Evolutionary conservation across 768 basidiomycete genomes (phyloP), one percentile per base, ranked within the genome.

Genomic region (Tulasnella sp.): DNA sequence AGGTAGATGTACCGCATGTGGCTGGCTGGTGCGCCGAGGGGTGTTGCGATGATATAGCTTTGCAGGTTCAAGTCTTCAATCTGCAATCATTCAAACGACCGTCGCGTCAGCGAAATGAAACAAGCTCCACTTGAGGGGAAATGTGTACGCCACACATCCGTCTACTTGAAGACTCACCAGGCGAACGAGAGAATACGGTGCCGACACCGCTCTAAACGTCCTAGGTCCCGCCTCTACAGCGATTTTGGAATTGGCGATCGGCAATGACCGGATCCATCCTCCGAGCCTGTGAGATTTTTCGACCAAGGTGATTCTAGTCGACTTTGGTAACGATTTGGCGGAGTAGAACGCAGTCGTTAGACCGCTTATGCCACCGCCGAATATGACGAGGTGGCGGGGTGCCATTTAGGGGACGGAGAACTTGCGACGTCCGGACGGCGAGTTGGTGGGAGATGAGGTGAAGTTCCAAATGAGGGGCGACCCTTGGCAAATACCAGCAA

Each of bases 171-270:
- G 8, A 64, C 63, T 7, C 32, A 64, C 63, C 63, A 64, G 29
- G 2, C 37, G 63, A 34, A 34, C 7, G 14, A 64, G 34, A 19
- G 63, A 47, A 47, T 47, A 34, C 37, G 63, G 63, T 17, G 32
- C 63, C 32, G 63, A 39, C 63, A 39, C 19, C 63, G 32, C 32
- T 64, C 95, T 81, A 36, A 99, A 81, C 17, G 92, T 95, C 44
- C 95, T 83, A 32, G 96, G 95, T 1, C 96, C 96, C 29, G 86
- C 84, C 81, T 99, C 96, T 5, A 98, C 81, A 3, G 92, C 77
- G 11, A 94, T 83, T 4, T 42, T 39, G 76, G 70, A 4, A 74
- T 75, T 44, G 16, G 70, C 29, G 26, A 71, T 36, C 26, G 70
- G 70, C 19, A 42, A 35, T 17, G 47, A 62, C 62, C 81, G 83